Conservation (phyloP, 805 yeast species). For the Candida endomychidarum region DNA sequence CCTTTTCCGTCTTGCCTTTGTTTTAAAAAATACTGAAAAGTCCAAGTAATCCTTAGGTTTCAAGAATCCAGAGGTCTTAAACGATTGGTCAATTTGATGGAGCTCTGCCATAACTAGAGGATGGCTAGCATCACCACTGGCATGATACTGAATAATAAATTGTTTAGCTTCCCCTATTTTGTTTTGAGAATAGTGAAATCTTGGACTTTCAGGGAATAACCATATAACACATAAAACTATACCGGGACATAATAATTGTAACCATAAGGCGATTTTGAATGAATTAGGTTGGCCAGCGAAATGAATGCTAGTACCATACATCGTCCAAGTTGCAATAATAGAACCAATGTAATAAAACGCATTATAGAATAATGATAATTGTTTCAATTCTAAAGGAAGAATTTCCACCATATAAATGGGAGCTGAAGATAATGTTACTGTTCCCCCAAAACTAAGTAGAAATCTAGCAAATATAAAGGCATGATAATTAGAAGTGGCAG, state of each 20-base stretch:
- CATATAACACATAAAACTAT: slow-evolving; percentile 34
- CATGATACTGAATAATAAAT: slow-evolving; percentile 17
- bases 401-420: slow-evolving; percentile 48
- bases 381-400: slow-evolving; percentile 30
- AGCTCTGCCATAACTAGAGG: slow-evolving; percentile 32
- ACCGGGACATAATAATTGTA: slow-evolving; percentile 38
- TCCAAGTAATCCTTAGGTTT: slow-evolving; percentile 18
- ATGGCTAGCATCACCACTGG: slow-evolving; percentile 18
- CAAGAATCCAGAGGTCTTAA: slow-evolving; percentile 13
- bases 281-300: slow-evolving; percentile 28
- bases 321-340: slow-evolving; percentile 33
- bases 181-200: slow-evolving; percentile 39
- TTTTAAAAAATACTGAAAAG: slow-evolving; percentile 9
- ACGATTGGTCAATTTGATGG: slow-evolving; percentile 30
- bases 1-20: slow-evolving; percentile 15
- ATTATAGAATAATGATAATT: slow-evolving; percentile 12
- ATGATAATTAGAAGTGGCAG: slow-evolving; percentile 23
- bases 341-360: slow-evolving; percentile 45
- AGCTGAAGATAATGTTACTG: slow-evolving; percentile 39
- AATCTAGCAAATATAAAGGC: slow-evolving; percentile 44
- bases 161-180: slow-evolving; percentile 28
- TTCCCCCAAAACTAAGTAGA: slow-evolving; percentile 43
- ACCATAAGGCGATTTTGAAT: slow-evolving; percentile 23
- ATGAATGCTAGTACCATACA: slow-evolving; percentile 36
- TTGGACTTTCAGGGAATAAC: slow-evolving; percentile 47